These are phyloP conservation scores for Sporothrix dimorphospora DNA, from an alignment of 2,329 filamentous ascomycete genomes.

Conservation along the genomic window DNA sequence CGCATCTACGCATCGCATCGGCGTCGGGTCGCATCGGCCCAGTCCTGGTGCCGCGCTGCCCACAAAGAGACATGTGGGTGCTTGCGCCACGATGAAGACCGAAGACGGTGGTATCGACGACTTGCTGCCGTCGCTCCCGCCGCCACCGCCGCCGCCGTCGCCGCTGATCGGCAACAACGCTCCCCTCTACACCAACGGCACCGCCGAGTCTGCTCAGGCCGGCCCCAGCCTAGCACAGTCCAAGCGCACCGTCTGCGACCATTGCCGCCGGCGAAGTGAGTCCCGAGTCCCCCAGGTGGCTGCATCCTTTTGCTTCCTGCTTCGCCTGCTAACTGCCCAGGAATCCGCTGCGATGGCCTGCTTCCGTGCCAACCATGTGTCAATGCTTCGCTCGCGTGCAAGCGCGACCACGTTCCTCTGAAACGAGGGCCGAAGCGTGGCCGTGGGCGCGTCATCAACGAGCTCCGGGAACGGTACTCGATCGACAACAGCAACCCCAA, in stretches of 20 bases:
- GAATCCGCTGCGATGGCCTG: conserved; percentile 51
- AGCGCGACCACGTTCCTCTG: conserved; percentile 65
- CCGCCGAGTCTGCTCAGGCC: conserved; percentile 9
- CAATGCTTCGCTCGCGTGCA: conserved; percentile 62
- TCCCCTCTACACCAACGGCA: neutral
- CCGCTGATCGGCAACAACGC: neutral
- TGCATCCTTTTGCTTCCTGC: neutral
- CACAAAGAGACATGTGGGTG: conserved; percentile 30
- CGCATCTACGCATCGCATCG: conserved; percentile 2
- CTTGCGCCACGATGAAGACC: conserved; percentile 33
- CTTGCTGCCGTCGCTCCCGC: conserved; percentile 30
- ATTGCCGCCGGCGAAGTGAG: conserved; percentile 48
- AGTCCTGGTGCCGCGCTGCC: conserved; percentile 19
- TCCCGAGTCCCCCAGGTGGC: conserved; percentile 25
- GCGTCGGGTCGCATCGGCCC: conserved; percentile 20
- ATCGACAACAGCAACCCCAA: neutral
- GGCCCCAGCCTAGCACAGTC: conserved; percentile 27
- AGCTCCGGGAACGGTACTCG: conserved; percentile 54
- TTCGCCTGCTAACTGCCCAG: conserved; percentile 35
- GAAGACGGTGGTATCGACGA: conserved; percentile 34
- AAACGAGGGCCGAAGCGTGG: conserved; percentile 67
- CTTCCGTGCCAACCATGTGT: conserved; percentile 64
- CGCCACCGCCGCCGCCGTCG: conserved; percentile 24
- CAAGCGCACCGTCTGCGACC: conserved; percentile 50
- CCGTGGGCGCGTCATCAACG: conserved; percentile 64